A percentile compares a stretch with the other conserved stretches of the same genome.
phyloP scores from a whole-genome alignment of 495 filamentous ascomycete species.

The Zalerion maritima region DNA sequence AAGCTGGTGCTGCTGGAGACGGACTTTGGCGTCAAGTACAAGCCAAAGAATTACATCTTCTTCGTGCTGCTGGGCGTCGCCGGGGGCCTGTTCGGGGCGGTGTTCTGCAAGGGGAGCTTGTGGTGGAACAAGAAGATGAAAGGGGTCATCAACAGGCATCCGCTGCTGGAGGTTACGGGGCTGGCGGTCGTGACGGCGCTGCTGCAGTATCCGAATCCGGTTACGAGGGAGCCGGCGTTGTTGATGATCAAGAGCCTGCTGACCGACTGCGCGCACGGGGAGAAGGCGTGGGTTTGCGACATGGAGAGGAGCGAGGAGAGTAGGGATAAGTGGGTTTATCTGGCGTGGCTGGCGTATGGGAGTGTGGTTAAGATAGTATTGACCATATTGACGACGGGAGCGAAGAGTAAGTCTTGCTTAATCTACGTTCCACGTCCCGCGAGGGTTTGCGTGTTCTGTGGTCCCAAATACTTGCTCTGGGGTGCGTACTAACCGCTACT shows the following conservation, averaged over 20 bases:
- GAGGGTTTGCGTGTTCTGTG: too few relatives aligned
- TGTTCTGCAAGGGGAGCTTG: conserved; percentile 38
- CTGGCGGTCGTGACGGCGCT: conserved; percentile 32
- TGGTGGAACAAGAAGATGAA: conserved; percentile 37
- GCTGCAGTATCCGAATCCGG: conserved; percentile 35
- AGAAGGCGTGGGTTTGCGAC: conserved; percentile 28
- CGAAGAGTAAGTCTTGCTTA: too few relatives aligned
- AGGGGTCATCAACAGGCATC: conserved; percentile 32
- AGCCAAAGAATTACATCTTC: conserved; percentile 34
- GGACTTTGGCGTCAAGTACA: conserved; percentile 33
- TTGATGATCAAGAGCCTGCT: conserved; percentile 34
- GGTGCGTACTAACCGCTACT: too few relatives aligned
- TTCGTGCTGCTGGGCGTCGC: conserved; percentile 35
- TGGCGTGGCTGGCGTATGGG: conserved; percentile 33
- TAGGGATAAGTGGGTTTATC: conserved; percentile 19
- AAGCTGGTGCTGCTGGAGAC: conserved; percentile 41
- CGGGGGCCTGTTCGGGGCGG: conserved; percentile 34
- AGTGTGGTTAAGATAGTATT: conserved; percentile 32
- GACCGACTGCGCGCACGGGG: conserved; percentile 25
- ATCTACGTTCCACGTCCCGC: too few relatives aligned
- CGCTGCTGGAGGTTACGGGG: conserved; percentile 35
- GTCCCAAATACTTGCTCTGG: too few relatives aligned
- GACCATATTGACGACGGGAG: conserved; percentile 37
- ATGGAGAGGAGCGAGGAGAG: conserved; percentile 21
- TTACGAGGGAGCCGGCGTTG: conserved; percentile 34